A percentile compares a stretch with the other conserved stretches of the same genome.
These are phyloP conservation scores for Linanthus parryae DNA, from an alignment of 148 eudicot genomes.

Conservation along the genomic window DNA sequence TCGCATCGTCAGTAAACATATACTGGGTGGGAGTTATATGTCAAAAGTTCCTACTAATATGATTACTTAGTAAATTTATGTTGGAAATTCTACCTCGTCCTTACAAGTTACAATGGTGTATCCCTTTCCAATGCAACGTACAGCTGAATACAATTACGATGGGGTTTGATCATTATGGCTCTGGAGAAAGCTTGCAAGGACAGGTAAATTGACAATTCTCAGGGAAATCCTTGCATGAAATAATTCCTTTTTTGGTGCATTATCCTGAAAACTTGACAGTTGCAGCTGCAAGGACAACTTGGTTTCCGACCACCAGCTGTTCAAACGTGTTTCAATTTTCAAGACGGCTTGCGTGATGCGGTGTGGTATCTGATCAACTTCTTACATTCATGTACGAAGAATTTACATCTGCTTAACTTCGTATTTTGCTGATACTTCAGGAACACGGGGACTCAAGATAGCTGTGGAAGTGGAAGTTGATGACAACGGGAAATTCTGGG, in stretches of 20 bases:
- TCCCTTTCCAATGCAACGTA: not conserved
- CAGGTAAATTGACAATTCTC: constrained; percentile 6
- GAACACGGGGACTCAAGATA: no score
- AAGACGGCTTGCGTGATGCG: constrained; percentile 9
- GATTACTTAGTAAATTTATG: no score
- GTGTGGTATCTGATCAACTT: no score
- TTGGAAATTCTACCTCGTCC: not conserved
- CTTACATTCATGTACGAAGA: no score
- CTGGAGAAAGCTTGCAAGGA: constrained; percentile 18
- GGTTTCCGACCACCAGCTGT: constrained; percentile 11
- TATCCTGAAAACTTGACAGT: not conserved
- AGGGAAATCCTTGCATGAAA: not conserved
- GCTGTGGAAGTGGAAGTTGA: no score
- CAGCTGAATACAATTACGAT: constrained; percentile 7
- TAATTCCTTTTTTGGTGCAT: not conserved
- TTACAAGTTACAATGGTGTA: not conserved
- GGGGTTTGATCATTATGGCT: constrained; percentile 8
- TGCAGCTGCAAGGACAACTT: constrained; percentile 18
- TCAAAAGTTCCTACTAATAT: no score
- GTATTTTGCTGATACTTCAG: no score
- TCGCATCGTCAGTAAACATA: no score
- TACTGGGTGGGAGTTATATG: no score
- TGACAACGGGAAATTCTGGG: no score
- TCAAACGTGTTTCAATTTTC: constrained; percentile 11
- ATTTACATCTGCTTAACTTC: no score